These are phyloP conservation scores for Cytospora leucostoma DNA, from an alignment of 2,329 filamentous ascomycete genomes.

Conservation along the genomic window DNA sequence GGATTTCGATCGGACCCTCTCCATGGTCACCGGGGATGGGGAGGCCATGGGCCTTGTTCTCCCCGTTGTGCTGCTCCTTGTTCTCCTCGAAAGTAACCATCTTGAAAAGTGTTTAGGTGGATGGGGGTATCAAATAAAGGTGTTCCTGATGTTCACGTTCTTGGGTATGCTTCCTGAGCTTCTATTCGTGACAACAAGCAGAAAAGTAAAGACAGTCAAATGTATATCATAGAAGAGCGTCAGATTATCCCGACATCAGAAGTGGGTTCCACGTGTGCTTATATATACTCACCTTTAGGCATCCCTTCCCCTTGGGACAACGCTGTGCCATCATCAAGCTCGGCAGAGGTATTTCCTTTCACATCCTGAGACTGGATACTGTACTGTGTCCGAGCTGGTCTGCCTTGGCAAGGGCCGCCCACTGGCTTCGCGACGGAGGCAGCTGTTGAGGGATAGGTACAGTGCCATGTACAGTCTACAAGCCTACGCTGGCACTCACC, in stretches of 20 bases:
- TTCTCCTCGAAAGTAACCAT: conserved; percentile 21
- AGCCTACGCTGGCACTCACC: background rate
- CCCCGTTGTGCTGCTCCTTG: conserved; percentile 27
- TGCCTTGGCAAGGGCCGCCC: conserved; percentile 7
- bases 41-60: conserved; percentile 33
- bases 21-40: conserved; percentile 47
- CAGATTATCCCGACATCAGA: background rate
- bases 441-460: conserved; percentile 9
- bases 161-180: conserved; percentile 17
- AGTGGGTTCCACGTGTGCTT: conserved; percentile 25
- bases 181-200: conserved; percentile 14
- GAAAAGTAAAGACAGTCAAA: conserved; percentile 10
- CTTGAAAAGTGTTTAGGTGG: conserved; percentile 8
- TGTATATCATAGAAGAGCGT: conserved; percentile 4
- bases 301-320: background rate
- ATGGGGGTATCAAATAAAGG: conserved; percentile 16
- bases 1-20: conserved; percentile 65
- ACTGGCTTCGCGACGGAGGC: conserved; percentile 5
- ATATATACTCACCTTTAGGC: conserved; percentile 20
- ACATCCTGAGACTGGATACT: background rate
- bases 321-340: conserved; percentile 1
- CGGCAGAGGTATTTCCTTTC: conserved; percentile 15
- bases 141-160: conserved; percentile 5
- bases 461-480: conserved; percentile 23
- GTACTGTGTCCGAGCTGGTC: conserved; percentile 5